Evolutionary conservation across 2,329 filamentous ascomycete species (phyloP).

Genomic region (Aureobasidium sp.): DNA sequence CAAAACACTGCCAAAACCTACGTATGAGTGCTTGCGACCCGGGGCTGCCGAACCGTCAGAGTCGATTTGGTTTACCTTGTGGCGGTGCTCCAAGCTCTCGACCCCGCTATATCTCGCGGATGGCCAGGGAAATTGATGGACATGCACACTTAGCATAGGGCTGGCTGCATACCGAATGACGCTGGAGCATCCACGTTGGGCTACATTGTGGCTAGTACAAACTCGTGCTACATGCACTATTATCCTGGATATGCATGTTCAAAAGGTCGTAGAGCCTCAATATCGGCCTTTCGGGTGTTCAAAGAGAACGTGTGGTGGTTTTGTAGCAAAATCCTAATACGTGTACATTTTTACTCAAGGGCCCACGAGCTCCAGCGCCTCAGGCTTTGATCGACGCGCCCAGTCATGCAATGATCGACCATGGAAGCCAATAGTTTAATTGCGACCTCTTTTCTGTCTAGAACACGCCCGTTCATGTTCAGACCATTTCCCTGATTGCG

Average conservation of each 20-base stretch:
- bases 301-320: background rate
- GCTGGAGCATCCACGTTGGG: background rate
- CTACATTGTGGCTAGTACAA: background rate
- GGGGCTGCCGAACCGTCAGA: background rate
- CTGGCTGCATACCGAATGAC: conserved; percentile 8
- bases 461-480: background rate
- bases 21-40: background rate
- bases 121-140: background rate
- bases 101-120: conserved; percentile 6
- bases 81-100: conserved; percentile 1
- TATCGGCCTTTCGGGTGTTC: background rate
- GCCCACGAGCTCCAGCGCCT: background rate
- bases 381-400: background rate
- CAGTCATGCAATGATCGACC: conserved; percentile 4
- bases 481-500: background rate
- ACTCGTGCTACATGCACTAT: background rate
- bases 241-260: background rate
- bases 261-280: background rate
- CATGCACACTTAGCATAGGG: background rate
- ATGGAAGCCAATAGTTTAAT: background rate
- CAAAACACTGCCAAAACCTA: background rate
- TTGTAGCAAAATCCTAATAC: background rate
- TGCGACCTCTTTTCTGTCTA: background rate
- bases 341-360: background rate
- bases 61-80: conserved; percentile 2